phyloP scores from a whole-genome alignment of 805 yeast genomes.

The Candida chilensis region DNA sequence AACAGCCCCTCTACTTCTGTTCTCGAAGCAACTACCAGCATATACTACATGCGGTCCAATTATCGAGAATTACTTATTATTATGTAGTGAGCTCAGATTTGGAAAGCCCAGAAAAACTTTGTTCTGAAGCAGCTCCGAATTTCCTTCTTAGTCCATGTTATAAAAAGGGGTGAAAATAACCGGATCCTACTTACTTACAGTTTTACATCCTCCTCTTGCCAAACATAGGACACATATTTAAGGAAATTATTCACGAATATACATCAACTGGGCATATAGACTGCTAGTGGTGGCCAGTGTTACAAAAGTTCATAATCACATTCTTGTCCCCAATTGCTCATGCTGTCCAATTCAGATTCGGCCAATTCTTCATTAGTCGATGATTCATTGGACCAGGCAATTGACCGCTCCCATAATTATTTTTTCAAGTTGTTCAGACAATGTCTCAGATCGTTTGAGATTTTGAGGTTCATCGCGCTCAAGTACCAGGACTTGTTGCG shows the following conservation, averaged over 20 bases:
- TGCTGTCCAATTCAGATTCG: background rate
- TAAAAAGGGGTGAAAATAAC: constrained; percentile 1
- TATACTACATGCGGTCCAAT: constrained; percentile 1
- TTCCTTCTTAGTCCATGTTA: background rate
- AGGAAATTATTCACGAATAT: no score
- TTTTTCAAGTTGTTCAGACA: background rate
- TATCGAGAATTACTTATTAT: no score
- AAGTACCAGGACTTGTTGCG: constrained; percentile 1
- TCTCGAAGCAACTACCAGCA: no score
- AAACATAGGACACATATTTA: no score
- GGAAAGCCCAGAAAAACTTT: background rate
- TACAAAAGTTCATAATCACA: no score
- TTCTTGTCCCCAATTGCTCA: no score
- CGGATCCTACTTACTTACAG: background rate
- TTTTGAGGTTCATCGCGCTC: background rate
- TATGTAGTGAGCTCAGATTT: no score
- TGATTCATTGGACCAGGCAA: constrained; percentile 1
- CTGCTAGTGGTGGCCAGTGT: no score
- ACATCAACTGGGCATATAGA: no score
- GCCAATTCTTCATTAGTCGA: background rate
- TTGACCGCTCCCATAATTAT: background rate
- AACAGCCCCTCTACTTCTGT: no score
- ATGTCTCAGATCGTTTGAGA: background rate
- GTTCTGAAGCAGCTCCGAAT: background rate
- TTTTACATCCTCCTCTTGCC: no score